Evolutionary conservation across 306 rosid genomes (phyloP).

Genomic region (Cotoneaster glaucophyllus): DNA sequence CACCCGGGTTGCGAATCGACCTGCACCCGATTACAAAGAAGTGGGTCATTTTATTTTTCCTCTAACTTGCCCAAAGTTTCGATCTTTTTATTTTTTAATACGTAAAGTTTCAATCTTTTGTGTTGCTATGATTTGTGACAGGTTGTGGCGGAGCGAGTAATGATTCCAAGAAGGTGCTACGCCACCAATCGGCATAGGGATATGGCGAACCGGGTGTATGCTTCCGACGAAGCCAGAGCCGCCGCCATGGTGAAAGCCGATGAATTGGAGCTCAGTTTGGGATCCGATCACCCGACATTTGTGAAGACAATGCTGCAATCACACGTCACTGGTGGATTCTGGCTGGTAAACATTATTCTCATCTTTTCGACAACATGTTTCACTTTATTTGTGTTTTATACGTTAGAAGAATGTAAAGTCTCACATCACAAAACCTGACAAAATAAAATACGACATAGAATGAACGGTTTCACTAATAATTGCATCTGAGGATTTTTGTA

Average conservation of each 20-base stretch:
- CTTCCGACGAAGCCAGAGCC: conserved; percentile 33
- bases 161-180: conserved; percentile 26
- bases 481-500: neutral
- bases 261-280: conserved; percentile 27
- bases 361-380: neutral
- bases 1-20: conserved; percentile 22
- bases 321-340: conserved; percentile 52
- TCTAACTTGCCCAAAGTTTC: neutral
- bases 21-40: conserved; percentile 40
- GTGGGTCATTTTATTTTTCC: conserved; percentile 9
- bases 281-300: conserved; percentile 29
- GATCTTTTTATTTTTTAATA: neutral
- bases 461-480: neutral
- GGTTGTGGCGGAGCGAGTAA: conserved; percentile 32
- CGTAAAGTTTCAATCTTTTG: neutral
- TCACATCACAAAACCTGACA: neutral
- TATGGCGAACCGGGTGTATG: conserved; percentile 36
- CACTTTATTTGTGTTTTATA: neutral
- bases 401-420: neutral
- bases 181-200: conserved; percentile 25
- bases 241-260: conserved; percentile 38
- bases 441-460: too few species aligned
- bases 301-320: conserved; percentile 52
- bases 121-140: conserved; percentile 7
- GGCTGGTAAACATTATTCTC: conserved; percentile 34